These are phyloP conservation scores for Tuber borchii DNA, from an alignment of 495 filamentous ascomycete species.

Conservation along the genomic window DNA sequence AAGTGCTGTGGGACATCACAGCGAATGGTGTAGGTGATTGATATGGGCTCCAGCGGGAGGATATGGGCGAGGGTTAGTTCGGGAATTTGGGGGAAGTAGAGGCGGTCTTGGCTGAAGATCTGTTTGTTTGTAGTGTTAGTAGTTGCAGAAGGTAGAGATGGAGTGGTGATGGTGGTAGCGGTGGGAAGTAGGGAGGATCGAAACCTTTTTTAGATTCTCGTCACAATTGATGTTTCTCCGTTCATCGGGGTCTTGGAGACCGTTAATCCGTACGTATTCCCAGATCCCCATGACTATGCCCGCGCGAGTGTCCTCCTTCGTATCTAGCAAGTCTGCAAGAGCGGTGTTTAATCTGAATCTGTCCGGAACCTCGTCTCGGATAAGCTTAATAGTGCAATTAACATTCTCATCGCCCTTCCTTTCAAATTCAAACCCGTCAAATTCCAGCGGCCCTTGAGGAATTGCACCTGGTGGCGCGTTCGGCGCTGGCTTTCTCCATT, in stretches of 20 bases:
- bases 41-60: constrained; percentile 69
- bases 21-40: constrained; percentile 86
- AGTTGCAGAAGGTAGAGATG: constrained; percentile 4
- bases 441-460: constrained; percentile 74
- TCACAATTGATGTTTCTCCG: constrained; percentile 87
- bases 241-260: constrained; percentile 86
- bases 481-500: constrained; percentile 46
- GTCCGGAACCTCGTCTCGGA: constrained; percentile 77
- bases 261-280: constrained; percentile 86
- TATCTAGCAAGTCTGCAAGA: constrained; percentile 79
- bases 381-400: constrained; percentile 83
- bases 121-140: constrained; percentile 43
- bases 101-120: constrained; percentile 70
- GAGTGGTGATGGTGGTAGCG: neutral
- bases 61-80: constrained; percentile 70
- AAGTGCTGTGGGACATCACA: constrained; percentile 77
- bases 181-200: constrained; percentile 25
- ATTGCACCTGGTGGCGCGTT: constrained; percentile 56
- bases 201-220: constrained; percentile 65
- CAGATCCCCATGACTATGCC: constrained; percentile 84
- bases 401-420: constrained; percentile 84
- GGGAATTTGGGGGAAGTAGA: constrained; percentile 84
- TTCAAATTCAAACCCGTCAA: constrained; percentile 87
- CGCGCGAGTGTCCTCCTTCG: constrained; percentile 74
- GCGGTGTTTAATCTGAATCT: constrained; percentile 68